These are phyloP conservation scores for Insectozyma bohioensis DNA, from an alignment of 1,139 yeast genomes.

Conservation along the genomic window DNA sequence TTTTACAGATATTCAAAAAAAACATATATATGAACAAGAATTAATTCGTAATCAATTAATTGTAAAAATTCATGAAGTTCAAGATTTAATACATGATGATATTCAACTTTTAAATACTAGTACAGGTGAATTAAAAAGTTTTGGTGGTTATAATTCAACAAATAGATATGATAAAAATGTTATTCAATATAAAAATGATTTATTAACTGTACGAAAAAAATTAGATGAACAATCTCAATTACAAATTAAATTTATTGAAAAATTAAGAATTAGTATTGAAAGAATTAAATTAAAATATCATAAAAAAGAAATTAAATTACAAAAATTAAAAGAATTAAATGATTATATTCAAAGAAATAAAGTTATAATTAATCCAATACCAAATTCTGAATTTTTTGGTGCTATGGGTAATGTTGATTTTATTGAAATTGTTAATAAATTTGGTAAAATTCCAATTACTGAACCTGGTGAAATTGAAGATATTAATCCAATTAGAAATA, in stretches of 20 bases:
- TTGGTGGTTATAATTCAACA: too few relatives aligned
- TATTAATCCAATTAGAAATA: background rate
- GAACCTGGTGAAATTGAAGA: too few relatives aligned
- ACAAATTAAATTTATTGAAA: conserved; percentile 3
- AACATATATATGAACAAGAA: conserved; percentile 3
- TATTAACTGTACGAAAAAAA: too few relatives aligned
- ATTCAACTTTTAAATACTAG: too few relatives aligned
- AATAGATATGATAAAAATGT: too few relatives aligned
- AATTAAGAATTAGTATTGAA: background rate
- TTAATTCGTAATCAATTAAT: conserved; percentile 30
- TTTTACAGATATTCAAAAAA: background rate
- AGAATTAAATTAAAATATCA: conserved; percentile 5
- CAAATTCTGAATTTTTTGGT: conserved; percentile 18
- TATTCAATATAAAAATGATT: too few relatives aligned
- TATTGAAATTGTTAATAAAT: conserved; percentile 15
- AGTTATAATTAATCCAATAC: conserved; percentile 18
- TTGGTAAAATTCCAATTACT: conserved; percentile 21
- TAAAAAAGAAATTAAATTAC: conserved; percentile 1
- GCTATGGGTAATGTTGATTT: conserved; percentile 11
- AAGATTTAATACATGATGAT: conserved; percentile 29
- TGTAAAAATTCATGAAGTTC: conserved; percentile 30
- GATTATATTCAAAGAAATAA: conserved; percentile 11
- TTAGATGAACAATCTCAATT: conserved; percentile 1
- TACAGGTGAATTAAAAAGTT: too few relatives aligned
- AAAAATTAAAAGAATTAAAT: conserved; percentile 6